phyloP scores from a whole-genome alignment of 768 basidiomycete species.

The Chalciporus chontae region DNA sequence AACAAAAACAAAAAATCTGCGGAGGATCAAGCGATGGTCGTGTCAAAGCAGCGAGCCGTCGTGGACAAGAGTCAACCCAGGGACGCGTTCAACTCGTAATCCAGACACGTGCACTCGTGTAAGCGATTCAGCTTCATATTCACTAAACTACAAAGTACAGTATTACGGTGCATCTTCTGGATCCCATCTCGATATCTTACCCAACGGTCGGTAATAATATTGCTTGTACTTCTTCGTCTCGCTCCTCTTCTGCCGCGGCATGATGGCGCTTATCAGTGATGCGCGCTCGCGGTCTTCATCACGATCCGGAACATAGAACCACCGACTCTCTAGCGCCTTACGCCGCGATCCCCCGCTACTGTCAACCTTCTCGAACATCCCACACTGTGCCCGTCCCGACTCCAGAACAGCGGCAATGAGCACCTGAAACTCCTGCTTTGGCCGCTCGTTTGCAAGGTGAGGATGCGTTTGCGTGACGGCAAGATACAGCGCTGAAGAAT shows the following conservation, averaged over 20 bases:
- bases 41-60: constrained; percentile 2
- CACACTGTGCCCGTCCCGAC: constrained; percentile 41
- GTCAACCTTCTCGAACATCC: constrained; percentile 72
- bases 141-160: constrained; percentile 8
- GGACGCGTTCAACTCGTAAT: constrained; percentile 5
- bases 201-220: constrained; percentile 77
- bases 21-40: neutral
- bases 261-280: constrained; percentile 60
- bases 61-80: neutral
- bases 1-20: neutral
- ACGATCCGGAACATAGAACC: constrained; percentile 74
- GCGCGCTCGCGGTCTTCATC: constrained; percentile 74
- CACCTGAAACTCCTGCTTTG: constrained; percentile 43
- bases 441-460: constrained; percentile 36
- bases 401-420: constrained; percentile 51
- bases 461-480: constrained; percentile 53
- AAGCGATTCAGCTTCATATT: neutral
- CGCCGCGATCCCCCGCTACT: constrained; percentile 53
- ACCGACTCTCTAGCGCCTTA: constrained; percentile 48
- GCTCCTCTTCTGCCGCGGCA: constrained; percentile 71
- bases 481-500: constrained; percentile 50
- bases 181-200: constrained; percentile 72
- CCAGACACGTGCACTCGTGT: neutral
- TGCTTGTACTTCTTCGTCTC: constrained; percentile 84
- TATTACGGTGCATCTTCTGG: constrained; percentile 52